phyloP scores from a whole-genome alignment of 2,329 filamentous ascomycete species.

The Fusarium clavum region DNA sequence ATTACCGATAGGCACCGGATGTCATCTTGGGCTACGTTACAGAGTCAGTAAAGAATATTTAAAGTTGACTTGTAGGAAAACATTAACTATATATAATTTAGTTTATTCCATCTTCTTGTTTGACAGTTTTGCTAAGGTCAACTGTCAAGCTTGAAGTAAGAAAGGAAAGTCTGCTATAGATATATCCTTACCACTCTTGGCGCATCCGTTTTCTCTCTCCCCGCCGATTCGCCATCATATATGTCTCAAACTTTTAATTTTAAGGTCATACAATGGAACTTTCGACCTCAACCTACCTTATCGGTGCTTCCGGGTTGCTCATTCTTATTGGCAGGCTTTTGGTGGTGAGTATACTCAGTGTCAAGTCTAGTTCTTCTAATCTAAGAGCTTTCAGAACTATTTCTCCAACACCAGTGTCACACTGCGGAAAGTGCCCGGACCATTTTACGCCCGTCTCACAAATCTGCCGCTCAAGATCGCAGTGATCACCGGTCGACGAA shows the following conservation, averaged over 20 bases:
- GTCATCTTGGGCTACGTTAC: too few species aligned
- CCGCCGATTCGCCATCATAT: not conserved
- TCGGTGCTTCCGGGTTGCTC: not conserved
- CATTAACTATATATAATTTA: not conserved
- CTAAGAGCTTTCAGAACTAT: not conserved
- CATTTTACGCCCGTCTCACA: not conserved
- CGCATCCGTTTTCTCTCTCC: fast-evolving
- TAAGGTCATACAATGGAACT: not conserved
- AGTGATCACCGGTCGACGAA: not conserved
- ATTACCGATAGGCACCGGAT: not conserved
- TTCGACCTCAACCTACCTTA: not conserved
- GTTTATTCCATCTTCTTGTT: not conserved
- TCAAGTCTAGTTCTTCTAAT: not conserved
- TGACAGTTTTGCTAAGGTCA: not conserved
- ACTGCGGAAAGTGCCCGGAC: not conserved
- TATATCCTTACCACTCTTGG: not conserved
- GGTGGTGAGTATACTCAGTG: not conserved
- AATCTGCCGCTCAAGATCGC: not conserved
- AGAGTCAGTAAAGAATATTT: too few species aligned
- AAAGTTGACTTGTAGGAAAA: not conserved
- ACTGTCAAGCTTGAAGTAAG: too few species aligned
- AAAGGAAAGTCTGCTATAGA: not conserved
- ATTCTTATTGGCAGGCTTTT: not conserved
- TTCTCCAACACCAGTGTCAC: not conserved
- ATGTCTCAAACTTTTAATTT: not conserved